Percentiles rank a stretch among this genome's conserved stretches.
phyloP scores from a whole-genome alignment of 2,329 filamentous ascomycete species.

The Dothiorella sarmentorum region DNA sequence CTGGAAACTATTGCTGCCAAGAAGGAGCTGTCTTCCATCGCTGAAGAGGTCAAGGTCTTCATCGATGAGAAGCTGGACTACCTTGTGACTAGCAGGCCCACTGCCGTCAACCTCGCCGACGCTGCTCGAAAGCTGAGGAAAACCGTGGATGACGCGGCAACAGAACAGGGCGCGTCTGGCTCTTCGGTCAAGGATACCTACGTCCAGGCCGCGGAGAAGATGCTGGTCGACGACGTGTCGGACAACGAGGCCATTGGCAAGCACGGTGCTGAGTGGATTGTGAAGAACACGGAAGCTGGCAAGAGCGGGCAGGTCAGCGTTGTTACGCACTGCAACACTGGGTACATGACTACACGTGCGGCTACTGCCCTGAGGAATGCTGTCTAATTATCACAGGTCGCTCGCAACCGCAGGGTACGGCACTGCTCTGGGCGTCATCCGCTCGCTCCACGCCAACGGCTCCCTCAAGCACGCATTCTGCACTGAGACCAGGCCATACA shows the following conservation, averaged over 20 bases:
- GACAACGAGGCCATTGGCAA: constrained; percentile 85
- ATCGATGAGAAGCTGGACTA: constrained; percentile 79
- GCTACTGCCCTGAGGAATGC: constrained; percentile 23
- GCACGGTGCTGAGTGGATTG: constrained; percentile 79
- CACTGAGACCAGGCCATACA: constrained; percentile 95
- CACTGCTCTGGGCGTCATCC: constrained; percentile 90
- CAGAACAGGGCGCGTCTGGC: constrained; percentile 43
- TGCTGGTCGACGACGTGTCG: constrained; percentile 79
- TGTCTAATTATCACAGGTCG: constrained; percentile 51
- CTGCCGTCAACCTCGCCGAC: constrained; percentile 91
- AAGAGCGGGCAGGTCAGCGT: constrained; percentile 65
- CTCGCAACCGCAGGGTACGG: constrained; percentile 97
- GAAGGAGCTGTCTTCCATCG: constrained; percentile 44
- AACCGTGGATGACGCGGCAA: constrained; percentile 53
- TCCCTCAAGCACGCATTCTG: constrained; percentile 83
- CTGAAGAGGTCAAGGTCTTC: constrained; percentile 62
- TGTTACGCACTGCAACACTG: constrained; percentile 96
- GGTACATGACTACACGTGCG: constrained; percentile 46
- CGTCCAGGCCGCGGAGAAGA: constrained; percentile 75
- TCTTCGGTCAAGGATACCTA: constrained; percentile 64
- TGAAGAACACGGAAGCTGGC: constrained; percentile 53
- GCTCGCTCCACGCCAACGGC: constrained; percentile 66
- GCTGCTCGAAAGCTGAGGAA: constrained; percentile 76
- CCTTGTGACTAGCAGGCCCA: constrained; percentile 83
- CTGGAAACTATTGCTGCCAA: constrained; percentile 52